Conservation (phyloP, 139 green algal species). For the Monoraphidium neglectum region DNA sequence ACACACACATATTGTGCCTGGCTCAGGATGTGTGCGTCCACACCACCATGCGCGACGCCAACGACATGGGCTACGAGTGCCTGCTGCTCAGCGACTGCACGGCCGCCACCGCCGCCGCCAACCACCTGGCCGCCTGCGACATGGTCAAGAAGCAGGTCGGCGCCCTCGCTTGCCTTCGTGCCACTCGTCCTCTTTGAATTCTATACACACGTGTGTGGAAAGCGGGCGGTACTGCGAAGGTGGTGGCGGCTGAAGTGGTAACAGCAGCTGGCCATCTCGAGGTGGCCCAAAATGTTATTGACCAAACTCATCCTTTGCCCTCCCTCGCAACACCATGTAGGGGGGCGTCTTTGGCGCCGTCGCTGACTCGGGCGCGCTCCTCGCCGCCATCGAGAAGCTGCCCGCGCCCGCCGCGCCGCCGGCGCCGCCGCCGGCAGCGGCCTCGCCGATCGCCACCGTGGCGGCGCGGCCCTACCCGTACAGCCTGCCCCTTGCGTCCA, state of each 20-base stretch:
- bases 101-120: constrained; percentile 53
- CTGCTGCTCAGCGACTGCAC: constrained; percentile 67
- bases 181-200: no score
- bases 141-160: constrained; percentile 74
- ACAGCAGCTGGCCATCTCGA: no score
- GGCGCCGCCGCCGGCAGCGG: no score
- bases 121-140: constrained; percentile 56
- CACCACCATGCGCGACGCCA: constrained; percentile 78
- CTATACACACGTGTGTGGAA: no score
- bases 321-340: no score
- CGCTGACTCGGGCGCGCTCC: constrained; percentile 13
- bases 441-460: neutral
- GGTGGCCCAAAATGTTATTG: no score
- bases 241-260: no score
- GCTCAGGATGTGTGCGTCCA: no score
- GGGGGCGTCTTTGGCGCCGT: constrained; percentile 62
- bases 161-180: no score
- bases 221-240: no score
- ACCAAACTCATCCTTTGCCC: no score
- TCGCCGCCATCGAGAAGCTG: constrained; percentile 23
- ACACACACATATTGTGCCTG: no score
- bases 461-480: constrained; percentile 35
- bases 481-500: constrained; percentile 27
- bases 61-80: constrained; percentile 73
- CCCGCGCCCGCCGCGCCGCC: neutral